Base-by-base conservation (phyloP, 1,139 yeast species). In the Yamadazyma jaroonii region DNA sequence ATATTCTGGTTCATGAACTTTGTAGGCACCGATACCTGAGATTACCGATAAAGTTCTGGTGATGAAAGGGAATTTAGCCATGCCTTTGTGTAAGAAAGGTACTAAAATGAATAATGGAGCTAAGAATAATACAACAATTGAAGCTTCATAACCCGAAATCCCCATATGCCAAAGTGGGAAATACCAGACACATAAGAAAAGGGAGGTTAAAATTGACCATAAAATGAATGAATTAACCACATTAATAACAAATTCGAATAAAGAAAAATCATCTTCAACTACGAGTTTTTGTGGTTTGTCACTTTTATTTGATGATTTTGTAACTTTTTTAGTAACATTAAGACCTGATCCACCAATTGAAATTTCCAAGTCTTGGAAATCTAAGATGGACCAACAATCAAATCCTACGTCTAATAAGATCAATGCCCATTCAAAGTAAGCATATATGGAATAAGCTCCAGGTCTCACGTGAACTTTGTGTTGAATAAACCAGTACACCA, bases 91-190 rank as follows among this genome's bases (percentile, higher is more conserved):
- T 10, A 85, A 32, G n/a, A 71, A 67, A 3, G 87, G 79, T 11
- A 84, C 49, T 3, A 62, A 56, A 29, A 88, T 64, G 2, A 88
- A 32, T 11, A 83, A 43, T 4, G 90, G 84, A 1, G 83, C 74
- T 24, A 79, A 44, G 31, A 84, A 68, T 20, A 81, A 64, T 3
- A 81, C 56, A 9, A 60, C 44, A 34, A 88, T 69, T 2, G 81
- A 75, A 0, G 85, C 84, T 60, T 92, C 98, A 57, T 85, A 89
- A 3, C 98, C 98, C 2, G 96, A 84, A 40, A 92, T 83, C 7
- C 97, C 97, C 97, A 92, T 89, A 56, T 84, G 79, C 98, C 98
- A 92, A 44, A 92, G 71, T 12, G 98, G 98, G 71, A 92, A 92
- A 64, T 86, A 88, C 98, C 98, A 92, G 35, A 92, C 82, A 54